These are phyloP conservation scores for Candida sithepensis DNA, from an alignment of 805 yeast genomes.

Conservation along the genomic window DNA sequence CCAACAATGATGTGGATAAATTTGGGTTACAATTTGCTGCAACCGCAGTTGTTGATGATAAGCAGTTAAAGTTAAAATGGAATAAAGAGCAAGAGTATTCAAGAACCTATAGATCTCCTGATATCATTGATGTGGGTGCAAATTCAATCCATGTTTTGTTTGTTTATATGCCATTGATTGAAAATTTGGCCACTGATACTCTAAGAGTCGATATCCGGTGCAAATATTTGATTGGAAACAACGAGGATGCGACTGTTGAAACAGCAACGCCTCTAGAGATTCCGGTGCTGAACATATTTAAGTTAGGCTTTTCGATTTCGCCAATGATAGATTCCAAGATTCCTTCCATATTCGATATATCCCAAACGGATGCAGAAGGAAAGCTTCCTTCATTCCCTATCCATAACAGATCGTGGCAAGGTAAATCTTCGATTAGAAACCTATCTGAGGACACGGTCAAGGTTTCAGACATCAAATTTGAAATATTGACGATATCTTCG, in stretches of 20 bases:
- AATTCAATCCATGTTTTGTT: constrained; percentile 1
- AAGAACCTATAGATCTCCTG: constrained; percentile 6
- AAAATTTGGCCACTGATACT: constrained; percentile 8
- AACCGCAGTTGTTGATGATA: constrained; percentile 9
- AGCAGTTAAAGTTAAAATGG: constrained; percentile 19
- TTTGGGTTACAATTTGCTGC: constrained; percentile 28
- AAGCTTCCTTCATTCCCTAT: constrained; percentile 22
- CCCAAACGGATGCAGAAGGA: constrained; percentile 6
- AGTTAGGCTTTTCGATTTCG: constrained; percentile 25
- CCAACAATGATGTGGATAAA: constrained; percentile 30
- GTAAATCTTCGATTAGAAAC: constrained; percentile 29
- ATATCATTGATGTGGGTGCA: constrained; percentile 8
- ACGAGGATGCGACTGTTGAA: constrained; percentile 28
- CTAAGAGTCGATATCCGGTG: constrained; percentile 19
- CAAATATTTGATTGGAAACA: constrained; percentile 27
- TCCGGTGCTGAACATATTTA: constrained; percentile 31
- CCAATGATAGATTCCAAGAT: constrained; percentile 30
- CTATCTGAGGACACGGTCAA: constrained; percentile 26
- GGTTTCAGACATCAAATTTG: constrained; percentile 30
- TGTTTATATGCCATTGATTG: constrained; percentile 21
- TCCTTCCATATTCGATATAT: constrained; percentile 25
- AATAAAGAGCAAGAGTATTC: constrained; percentile 7
- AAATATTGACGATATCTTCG: constrained; percentile 5
- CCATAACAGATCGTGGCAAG: constrained; percentile 36
- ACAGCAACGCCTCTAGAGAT: constrained; percentile 21